Evolutionary conservation across 495 filamentous ascomycete genomes (phyloP), one percentile per base, ranked within the genome.

Genomic region (Saxophila tyrrhenica): DNA sequence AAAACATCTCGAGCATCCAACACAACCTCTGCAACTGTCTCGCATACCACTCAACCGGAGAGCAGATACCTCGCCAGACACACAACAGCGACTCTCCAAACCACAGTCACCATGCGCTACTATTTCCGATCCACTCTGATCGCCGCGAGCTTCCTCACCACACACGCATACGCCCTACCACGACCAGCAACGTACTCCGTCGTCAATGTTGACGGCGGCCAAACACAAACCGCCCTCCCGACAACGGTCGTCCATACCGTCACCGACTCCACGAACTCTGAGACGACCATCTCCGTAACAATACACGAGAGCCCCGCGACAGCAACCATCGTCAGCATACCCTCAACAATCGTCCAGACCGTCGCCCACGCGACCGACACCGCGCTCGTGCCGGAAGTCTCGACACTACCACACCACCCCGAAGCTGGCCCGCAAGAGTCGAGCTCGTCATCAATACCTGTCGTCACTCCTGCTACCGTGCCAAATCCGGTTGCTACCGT

Each of bases 151-250:
- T 57, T 39, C 42, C 29, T 62, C 43, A 43, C 51, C 25, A 15
- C 55, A 21, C 38, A 3, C 47, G 47, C 59, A 39, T 50, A 51
- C 48, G 59, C 59, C n/a, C 51, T 62, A 21, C 59, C 59, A 1
- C 24, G 50, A 50, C 54, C 58, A 21, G 23, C 52, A 24, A 56
- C 43, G 17, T 63, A 63, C 50, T 60, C 57, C 45, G 57, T 63
- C 39, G 60, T 63, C 49, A 41, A 63, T 32, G 60, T 63, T 53
- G 53, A 59, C 38, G 60, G 57, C 39, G 48, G 56, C 39, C 17
- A 43, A 5, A 23, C 48, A 22, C 13, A 51, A 11, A 17, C 45
- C 9, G 22, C 20, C 2, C 25, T 29, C 3, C 39, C 60, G 1
- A 53, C 51, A 22, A 62, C 56, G 3, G 21, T 62, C 25, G 46